These are phyloP conservation scores for Eimeria sp. DNA, from an alignment of 169 alveolate genomes.

Conservation along the genomic window DNA sequence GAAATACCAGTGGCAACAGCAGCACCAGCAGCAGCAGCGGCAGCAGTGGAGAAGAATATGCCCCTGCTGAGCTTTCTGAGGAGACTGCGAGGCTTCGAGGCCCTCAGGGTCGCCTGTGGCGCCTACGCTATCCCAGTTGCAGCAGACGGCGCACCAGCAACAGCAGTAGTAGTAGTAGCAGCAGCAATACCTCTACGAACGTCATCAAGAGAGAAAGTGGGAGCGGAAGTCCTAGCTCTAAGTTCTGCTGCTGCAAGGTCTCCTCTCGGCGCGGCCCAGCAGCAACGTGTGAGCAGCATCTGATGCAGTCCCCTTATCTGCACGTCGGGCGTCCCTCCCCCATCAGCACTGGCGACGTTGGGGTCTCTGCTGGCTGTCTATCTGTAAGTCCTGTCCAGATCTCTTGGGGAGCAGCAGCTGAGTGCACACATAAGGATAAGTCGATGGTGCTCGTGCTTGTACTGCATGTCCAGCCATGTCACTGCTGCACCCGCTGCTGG, in stretches of 20 bases:
- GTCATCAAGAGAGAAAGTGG: background rate
- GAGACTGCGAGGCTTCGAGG: background rate
- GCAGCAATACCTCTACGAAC: constrained; percentile 8
- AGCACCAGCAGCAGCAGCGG: constrained; percentile 51
- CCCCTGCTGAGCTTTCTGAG: background rate
- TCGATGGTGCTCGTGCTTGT: background rate
- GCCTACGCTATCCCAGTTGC: background rate
- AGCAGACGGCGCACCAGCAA: background rate
- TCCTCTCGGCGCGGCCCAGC: constrained; percentile 1
- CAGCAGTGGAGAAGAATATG: background rate
- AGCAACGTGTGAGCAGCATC: background rate
- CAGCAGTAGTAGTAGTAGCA: background rate
- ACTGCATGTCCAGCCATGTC: background rate
- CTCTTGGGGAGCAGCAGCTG: background rate
- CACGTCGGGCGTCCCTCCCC: background rate
- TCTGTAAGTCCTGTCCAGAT: background rate
- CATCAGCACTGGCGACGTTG: background rate
- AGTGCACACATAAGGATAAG: background rate
- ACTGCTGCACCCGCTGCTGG: constrained; percentile 21
- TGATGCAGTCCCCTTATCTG: background rate
- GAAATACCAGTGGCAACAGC: background rate
- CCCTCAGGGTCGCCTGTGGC: constrained; percentile 48
- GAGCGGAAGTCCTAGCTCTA: background rate
- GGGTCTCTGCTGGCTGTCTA: constrained; percentile 23
- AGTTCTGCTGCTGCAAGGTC: constrained; percentile 29